phyloP scores from a whole-genome alignment of 768 basidiomycete species.

The Hortiboletus flavorubellus region DNA sequence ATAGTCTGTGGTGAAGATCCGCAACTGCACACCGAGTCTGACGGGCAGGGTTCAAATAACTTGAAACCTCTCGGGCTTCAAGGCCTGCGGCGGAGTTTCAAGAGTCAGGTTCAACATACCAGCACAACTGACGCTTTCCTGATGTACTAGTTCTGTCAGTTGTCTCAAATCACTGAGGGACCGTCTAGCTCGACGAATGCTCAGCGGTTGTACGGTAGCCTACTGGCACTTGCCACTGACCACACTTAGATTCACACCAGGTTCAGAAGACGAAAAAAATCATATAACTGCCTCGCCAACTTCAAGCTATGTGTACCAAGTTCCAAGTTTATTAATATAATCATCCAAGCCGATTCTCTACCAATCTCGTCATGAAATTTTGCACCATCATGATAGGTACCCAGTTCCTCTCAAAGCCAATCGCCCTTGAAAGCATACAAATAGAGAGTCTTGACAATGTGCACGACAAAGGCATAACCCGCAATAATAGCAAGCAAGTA shows the following conservation, averaged over 20 bases:
- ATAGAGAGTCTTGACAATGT: slow-evolving; percentile 28
- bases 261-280: background rate
- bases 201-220: too few relatives aligned
- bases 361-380: background rate
- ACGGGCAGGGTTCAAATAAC: background rate
- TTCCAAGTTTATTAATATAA: background rate
- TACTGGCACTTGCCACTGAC: too few relatives aligned
- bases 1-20: background rate
- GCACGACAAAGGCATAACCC: slow-evolving; percentile 25
- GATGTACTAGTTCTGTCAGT: too few relatives aligned
- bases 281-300: slow-evolving; percentile 1
- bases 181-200: too few relatives aligned
- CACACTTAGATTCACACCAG: background rate
- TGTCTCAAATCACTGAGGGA: too few relatives aligned
- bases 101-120: too few relatives aligned
- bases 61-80: too few relatives aligned
- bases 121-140: too few relatives aligned
- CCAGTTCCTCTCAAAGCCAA: slow-evolving; percentile 21
- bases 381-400: background rate
- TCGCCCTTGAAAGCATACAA: slow-evolving; percentile 28
- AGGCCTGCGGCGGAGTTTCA: too few relatives aligned
- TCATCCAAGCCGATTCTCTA: background rate
- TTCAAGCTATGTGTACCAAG: background rate
- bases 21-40: background rate
- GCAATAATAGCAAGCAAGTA: slow-evolving; percentile 23